Evolutionary conservation across 129 eudicot species (phyloP), one percentile per base, ranked within the genome.

Genomic region (Flaveria bidentis): DNA sequence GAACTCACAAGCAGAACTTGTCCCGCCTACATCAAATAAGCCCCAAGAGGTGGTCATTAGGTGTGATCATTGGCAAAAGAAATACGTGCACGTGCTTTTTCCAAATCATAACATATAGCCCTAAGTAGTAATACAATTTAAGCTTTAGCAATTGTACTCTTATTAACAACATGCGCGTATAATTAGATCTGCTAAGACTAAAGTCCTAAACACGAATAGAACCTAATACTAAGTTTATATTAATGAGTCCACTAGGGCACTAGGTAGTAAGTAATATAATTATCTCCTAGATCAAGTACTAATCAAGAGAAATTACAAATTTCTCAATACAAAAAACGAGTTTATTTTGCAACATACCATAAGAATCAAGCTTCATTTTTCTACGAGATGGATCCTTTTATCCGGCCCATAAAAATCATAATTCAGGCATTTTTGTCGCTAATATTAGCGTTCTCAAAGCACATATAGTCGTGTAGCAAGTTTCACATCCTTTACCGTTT

Each of bases 21-120:
- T 70, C 28, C 30, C 13, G 16, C 39, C 76, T 36, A 72, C n/a
- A n/a, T 53, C 5, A 39, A 33, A 39, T 53, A 33, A 33, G 49
- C 42, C 55, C 55, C 66, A 52, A 51, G 16, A 76, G 50, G 41
- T 11, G 17, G 41, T n/a, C 2, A 60, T 25, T 60, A 11, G 39
- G 58, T 5, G 22, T 46, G 58, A 46, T 14, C 25, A 15, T 49
- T 4, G 25, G 60, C 13, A 49, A 25, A 70, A 14, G 12, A 49
- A 70, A 49, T 25, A 12, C 46, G 23, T 23, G 22, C 12, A 25
- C 5, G 15, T 47, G 26, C 0, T 49, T 61, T 60, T 61, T 25
- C 42, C 42, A 61, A 25, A 61, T 13, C 67, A 25, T 61, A 61
- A 61, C 67, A 42, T 61, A 61, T 26, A 61, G 67, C 67, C 67